Conservation (phyloP, 2,329 filamentous ascomycete genomes). For the Volutella citrinella region DNA sequence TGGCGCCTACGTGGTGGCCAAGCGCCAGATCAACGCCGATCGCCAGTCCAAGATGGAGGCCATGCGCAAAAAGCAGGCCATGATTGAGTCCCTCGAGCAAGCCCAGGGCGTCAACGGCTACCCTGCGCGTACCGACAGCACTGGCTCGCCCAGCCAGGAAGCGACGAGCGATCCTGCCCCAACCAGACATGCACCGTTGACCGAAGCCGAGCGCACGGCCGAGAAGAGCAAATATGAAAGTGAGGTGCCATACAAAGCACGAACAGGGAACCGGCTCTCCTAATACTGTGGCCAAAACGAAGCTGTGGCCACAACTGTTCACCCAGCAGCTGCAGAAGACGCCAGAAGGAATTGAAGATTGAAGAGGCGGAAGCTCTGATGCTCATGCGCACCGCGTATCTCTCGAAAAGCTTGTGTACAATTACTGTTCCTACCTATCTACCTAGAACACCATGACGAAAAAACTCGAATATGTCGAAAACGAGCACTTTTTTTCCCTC, state of each 20-base stretch:
- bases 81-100: conserved; percentile 54
- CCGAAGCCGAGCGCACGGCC: conserved; percentile 60
- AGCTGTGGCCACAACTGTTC: conserved; percentile 3
- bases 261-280: conserved; percentile 84
- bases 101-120: conserved; percentile 40
- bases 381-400: too few relatives aligned
- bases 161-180: conserved; percentile 78
- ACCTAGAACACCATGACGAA: too few relatives aligned
- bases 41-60: conserved; percentile 70
- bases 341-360: too few relatives aligned
- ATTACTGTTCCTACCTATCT: too few relatives aligned
- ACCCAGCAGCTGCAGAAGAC: conserved; percentile 15
- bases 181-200: conserved; percentile 74
- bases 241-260: conserved; percentile 68
- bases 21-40: conserved; percentile 90
- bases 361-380: too few relatives aligned
- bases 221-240: conserved; percentile 94
- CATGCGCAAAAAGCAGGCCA: conserved; percentile 60
- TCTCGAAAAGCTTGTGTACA: too few relatives aligned
- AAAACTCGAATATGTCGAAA: too few relatives aligned
- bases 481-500: too few relatives aligned
- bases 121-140: conserved; percentile 56
- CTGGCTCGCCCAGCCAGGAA: conserved; percentile 67
- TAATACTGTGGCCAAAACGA: conserved; percentile 22
- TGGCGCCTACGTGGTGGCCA: conserved; percentile 93